Percentiles rank a stretch among this genome's conserved stretches.
phyloP scores from a whole-genome alignment of 2,329 filamentous ascomycete species.

The Sarocladiaceae sp. region DNA sequence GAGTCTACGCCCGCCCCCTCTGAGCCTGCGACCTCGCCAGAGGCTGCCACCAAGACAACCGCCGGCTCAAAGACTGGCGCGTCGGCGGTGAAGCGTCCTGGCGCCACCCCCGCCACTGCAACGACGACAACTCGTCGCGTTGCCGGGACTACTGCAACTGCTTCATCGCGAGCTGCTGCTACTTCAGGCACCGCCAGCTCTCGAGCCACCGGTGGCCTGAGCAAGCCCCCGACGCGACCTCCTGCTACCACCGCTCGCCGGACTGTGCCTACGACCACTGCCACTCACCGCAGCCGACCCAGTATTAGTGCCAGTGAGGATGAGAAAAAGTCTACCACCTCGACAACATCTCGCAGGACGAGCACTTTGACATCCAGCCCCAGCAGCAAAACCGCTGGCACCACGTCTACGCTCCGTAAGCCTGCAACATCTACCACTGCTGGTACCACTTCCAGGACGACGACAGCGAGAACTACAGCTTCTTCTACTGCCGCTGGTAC shows the following conservation, averaged over 20 bases:
- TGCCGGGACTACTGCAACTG: constrained; percentile 15
- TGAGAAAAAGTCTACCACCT: constrained; percentile 38
- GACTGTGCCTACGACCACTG: constrained; percentile 27
- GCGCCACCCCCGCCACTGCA: constrained; percentile 24
- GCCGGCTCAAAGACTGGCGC: constrained; percentile 22
- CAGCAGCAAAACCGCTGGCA: constrained; percentile 25
- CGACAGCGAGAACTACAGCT: constrained; percentile 23
- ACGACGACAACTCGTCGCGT: constrained; percentile 26
- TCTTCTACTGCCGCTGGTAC: constrained; percentile 18
- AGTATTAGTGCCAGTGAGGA: constrained; percentile 45
- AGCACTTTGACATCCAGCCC: constrained; percentile 37
- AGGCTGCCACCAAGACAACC: constrained; percentile 22
- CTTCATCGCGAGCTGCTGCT: constrained; percentile 11
- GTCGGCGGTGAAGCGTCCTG: constrained; percentile 29
- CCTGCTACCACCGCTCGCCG: constrained; percentile 29
- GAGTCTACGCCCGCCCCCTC: constrained; percentile 18
- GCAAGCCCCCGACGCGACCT: constrained; percentile 43
- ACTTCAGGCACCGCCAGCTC: constrained; percentile 24
- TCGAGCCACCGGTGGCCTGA: constrained; percentile 34
- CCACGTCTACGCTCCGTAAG: constrained; percentile 27
- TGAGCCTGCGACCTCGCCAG: constrained; percentile 23
- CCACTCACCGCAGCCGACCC: constrained; percentile 39
- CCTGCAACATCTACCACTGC: constrained; percentile 22
- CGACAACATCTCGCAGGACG: constrained; percentile 33
- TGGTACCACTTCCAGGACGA: constrained; percentile 27